phyloP scores from a whole-genome alignment of 345 rosid genomes.

The Lepidium aucheri region DNA sequence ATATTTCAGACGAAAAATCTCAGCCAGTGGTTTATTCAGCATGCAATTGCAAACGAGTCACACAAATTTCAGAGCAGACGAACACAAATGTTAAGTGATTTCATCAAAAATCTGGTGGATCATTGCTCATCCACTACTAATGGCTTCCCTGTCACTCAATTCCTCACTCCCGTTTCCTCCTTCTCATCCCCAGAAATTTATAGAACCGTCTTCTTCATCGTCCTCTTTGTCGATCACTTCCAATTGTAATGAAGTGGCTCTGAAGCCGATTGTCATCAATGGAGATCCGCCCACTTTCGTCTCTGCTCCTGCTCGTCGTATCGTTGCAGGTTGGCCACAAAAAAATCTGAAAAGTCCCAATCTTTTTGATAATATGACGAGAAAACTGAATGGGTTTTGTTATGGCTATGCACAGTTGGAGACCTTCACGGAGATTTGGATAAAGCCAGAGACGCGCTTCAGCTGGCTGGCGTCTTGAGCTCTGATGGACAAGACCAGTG shows the following conservation, averaged over 20 bases:
- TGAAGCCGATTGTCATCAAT: constrained; percentile 55
- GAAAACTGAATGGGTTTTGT: not conserved
- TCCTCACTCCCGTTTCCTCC: constrained; percentile 44
- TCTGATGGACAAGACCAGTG: constrained; percentile 63
- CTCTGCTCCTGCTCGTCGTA: constrained; percentile 90
- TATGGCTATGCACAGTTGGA: constrained; percentile 44
- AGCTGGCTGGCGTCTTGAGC: constrained; percentile 77
- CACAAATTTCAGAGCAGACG: not conserved
- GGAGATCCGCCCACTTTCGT: constrained; percentile 87
- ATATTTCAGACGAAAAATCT: not conserved
- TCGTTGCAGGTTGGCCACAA: constrained; percentile 61
- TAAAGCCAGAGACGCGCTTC: constrained; percentile 70
- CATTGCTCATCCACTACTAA: constrained; percentile 20
- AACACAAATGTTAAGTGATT: constrained; percentile 10
- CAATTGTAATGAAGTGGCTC: constrained; percentile 17
- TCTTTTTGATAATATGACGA: not conserved
- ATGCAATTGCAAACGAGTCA: constrained; percentile 16
- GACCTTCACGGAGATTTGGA: constrained; percentile 87
- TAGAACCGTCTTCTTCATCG: constrained; percentile 34
- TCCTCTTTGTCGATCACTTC: constrained; percentile 11
- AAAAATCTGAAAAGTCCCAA: not conserved
- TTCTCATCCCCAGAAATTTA: constrained; percentile 36
- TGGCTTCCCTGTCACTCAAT: constrained; percentile 65
- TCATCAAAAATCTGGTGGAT: constrained; percentile 16
- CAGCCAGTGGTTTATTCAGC: constrained; percentile 18